Percentiles rank a stretch among this genome's conserved stretches.
phyloP scores from a whole-genome alignment of 345 rosid genomes.

The Aegle marmelos region DNA sequence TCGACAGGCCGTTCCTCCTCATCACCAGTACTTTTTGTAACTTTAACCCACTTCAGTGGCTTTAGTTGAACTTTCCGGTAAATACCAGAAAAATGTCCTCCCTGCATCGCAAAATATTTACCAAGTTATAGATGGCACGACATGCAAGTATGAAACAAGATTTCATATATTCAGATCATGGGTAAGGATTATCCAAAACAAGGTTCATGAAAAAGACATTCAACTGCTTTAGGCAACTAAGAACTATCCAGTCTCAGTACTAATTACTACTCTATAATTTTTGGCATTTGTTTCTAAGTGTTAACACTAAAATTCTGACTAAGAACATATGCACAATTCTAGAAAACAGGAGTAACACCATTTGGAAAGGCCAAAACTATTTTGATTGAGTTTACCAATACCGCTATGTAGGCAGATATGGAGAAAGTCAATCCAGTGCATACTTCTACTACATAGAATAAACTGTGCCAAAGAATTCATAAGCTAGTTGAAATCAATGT shows the following conservation, averaged over 20 bases:
- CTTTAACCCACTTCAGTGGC: slow-evolving; percentile 90
- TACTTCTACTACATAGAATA: not conserved
- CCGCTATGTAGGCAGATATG: not conserved
- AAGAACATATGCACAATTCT: not conserved
- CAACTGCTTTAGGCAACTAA: not conserved
- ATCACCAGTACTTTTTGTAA: slow-evolving; percentile 71
- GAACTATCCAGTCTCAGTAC: not conserved
- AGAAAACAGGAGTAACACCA: not conserved
- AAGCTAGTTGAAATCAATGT: not conserved
- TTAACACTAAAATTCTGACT: not conserved
- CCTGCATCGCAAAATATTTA: slow-evolving; percentile 48
- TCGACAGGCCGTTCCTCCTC: slow-evolving; percentile 96
- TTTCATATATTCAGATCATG: not conserved
- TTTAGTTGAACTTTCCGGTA: slow-evolving; percentile 97
- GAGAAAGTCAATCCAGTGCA: not conserved
- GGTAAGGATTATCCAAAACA: not conserved
- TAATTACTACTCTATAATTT: not conserved
- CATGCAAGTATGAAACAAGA: not conserved
- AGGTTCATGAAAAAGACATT: not conserved
- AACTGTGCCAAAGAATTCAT: not conserved
- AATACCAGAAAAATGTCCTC: slow-evolving; percentile 98
- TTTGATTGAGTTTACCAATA: not conserved
- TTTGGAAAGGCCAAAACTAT: not conserved
- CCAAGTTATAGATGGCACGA: slow-evolving; percentile 3
- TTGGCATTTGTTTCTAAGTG: not conserved